Evolutionary conservation across 192 early-diverging fungal species (phyloP).

Genomic region (Cetraspora pellucida): DNA sequence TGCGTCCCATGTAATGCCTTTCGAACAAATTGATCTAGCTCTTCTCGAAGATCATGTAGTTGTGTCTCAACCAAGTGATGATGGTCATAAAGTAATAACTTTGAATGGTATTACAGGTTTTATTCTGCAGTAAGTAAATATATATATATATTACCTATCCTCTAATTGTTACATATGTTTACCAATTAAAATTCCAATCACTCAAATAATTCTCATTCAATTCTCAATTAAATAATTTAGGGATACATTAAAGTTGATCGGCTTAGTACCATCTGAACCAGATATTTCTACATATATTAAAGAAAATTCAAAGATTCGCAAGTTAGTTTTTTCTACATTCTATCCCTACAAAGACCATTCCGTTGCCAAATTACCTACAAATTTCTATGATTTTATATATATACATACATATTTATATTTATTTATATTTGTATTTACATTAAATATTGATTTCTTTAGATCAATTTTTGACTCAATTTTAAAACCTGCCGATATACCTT

Average conservation of each 20-base stretch:
- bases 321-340: neutral
- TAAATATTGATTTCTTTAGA: neutral
- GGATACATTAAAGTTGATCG: neutral
- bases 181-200: neutral
- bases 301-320: constrained; percentile 8
- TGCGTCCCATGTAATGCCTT: constrained; percentile 1
- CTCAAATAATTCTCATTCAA: neutral
- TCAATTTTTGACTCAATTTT: constrained; percentile 18
- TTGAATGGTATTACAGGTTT: constrained; percentile 22
- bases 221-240: neutral
- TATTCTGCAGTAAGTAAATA: constrained; percentile 12
- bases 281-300: neutral
- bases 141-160: neutral
- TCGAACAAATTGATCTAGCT: neutral
- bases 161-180: neutral
- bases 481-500: neutral
- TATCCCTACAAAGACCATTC: neutral
- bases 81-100: constrained; percentile 17
- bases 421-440: neutral
- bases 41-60: constrained; percentile 29
- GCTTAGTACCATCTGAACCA: constrained; percentile 15
- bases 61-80: neutral
- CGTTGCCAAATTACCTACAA: neutral
- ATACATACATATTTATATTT: neutral
- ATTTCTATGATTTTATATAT: neutral